Base-by-base conservation (phyloP, 2,329 filamentous ascomycete genomes). In the Botrytis porri region DNA sequence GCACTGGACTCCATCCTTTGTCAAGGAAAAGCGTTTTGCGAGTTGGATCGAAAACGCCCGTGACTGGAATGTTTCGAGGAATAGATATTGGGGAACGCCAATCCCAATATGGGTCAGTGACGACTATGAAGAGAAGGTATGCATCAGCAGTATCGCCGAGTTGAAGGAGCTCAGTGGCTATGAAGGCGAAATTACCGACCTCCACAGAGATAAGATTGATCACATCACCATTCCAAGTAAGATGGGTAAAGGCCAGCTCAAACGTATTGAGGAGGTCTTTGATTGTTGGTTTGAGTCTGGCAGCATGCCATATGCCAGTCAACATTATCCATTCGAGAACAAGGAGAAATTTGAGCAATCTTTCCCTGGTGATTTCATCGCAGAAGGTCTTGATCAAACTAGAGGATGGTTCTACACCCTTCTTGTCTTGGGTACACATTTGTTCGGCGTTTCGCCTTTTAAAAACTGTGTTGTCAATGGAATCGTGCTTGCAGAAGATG, bases 271-370 rank as follows among this genome's bases (percentile, higher is more conserved):
- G 69, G 94, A 97, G 81, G 93, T 98, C 7, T 97, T 98, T 78
- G 95, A 98, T 83, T 98, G 95, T 81, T 98, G 95, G 94, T 97
- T 97, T 76, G 95, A 98, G 83, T 97, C 94, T 61, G 95, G 95
- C 74, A 95, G 92, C 80, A 98, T 98, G 95, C 95, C 95, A 3
- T 98, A 97, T 80, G 93, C 93, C 60, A 94, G 92, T 77, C 89
- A 92, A 75, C 95, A 98, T 82, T 98, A 97, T 80, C 95, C 95
- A 10, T 98, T 98, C 80, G 92, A 95, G 83, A 96, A 96, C 80
- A 88, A 90, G 77, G 93, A 95, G 16, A 88, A 90, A 74, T 95
- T 97, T 76, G 87, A 94, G 77, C 88, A 90, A 76, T 90, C 89
- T 3, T 97, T 97, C 84, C 95, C 95, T 0, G 95, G 93, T 78